phyloP scores from a whole-genome alignment of 2,329 filamentous ascomycete species.

The Penicillium sp. region DNA sequence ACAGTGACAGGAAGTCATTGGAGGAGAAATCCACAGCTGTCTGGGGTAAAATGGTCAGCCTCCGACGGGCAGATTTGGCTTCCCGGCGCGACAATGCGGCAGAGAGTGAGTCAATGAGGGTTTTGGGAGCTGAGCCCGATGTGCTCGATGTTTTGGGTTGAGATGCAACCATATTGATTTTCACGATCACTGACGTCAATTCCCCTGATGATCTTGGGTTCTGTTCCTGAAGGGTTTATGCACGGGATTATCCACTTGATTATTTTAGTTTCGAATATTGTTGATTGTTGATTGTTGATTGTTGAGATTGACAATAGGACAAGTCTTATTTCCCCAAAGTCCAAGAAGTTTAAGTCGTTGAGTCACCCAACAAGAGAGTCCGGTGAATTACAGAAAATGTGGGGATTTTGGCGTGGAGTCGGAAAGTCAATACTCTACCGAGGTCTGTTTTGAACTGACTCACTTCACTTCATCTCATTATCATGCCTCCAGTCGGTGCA shows the following conservation, averaged over 20 bases:
- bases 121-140: not conserved
- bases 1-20: slow-evolving; percentile 65
- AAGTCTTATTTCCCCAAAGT: too few relatives aligned
- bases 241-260: not conserved
- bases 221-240: not conserved
- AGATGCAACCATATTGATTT: not conserved
- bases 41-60: slow-evolving; percentile 47
- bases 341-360: not conserved
- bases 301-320: not conserved
- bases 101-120: slow-evolving; percentile 33
- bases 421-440: slow-evolving; percentile 6
- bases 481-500: slow-evolving; percentile 55
- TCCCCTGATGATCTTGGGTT: not conserved
- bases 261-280: not conserved
- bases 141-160: not conserved
- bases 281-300: not conserved
- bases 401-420: slow-evolving; percentile 10
- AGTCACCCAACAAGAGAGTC: slow-evolving; percentile 7
- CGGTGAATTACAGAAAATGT: slow-evolving; percentile 1
- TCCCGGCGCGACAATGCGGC: slow-evolving; percentile 42
- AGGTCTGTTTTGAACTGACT: slow-evolving; percentile 8
- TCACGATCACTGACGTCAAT: not conserved
- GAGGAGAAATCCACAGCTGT: slow-evolving; percentile 60
- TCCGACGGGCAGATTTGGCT: slow-evolving; percentile 47
- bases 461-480: slow-evolving; percentile 7